Conservation (phyloP, 257 asterid genomes). For the Solanum corneliomulleri region DNA sequence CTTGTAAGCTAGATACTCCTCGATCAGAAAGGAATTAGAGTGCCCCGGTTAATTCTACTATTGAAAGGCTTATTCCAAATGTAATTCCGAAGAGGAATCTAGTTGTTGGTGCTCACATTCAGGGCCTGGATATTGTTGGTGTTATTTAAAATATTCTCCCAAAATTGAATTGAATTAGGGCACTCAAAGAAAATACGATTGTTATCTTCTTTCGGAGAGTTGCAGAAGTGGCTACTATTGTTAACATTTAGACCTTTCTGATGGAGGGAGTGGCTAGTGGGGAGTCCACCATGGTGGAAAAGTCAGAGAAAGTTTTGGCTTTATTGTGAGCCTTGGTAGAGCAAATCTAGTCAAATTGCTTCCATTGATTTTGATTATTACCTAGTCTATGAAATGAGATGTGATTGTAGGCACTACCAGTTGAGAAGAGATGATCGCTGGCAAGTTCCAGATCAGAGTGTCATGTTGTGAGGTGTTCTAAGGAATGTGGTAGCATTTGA, state of each 20-base stretch:
- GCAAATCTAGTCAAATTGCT: neutral
- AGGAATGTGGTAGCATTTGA: neutral
- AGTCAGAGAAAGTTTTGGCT: neutral
- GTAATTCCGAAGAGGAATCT: neutral
- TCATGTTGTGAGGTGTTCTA: neutral
- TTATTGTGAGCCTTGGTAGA: neutral
- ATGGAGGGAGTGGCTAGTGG: neutral
- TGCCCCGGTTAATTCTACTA: neutral
- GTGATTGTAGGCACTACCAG: neutral
- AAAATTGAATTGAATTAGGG: neutral
- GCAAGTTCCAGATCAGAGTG: neutral
- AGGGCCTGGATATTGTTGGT: neutral
- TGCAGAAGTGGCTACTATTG: neutral
- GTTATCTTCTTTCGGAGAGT: neutral
- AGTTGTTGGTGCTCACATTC: neutral
- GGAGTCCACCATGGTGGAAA: neutral
- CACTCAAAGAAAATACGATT: too few species aligned
- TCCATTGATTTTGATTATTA: neutral
- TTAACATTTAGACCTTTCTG: neutral
- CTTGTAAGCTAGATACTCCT: neutral
- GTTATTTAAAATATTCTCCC: neutral
- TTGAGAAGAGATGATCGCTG: neutral
- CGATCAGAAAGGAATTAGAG: neutral
- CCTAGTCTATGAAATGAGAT: neutral
- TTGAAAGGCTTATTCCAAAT: neutral